Evolutionary conservation across 805 yeast species (phyloP).

Genomic region (Pichia deserticola): DNA sequence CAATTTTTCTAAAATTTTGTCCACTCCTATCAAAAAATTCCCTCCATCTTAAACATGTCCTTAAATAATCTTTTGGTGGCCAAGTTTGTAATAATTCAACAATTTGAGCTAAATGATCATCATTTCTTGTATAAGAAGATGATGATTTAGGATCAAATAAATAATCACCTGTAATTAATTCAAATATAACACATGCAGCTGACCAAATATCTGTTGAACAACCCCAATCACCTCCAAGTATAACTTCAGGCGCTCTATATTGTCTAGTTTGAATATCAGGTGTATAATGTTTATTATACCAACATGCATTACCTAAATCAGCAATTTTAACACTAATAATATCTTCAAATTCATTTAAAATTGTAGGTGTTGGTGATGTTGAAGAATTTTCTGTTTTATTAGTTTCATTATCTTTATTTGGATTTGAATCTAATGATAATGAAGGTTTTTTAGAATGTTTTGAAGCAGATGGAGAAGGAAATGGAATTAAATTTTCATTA

Average conservation of each 20-base stretch:
- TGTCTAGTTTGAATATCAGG: slow-evolving; percentile 65
- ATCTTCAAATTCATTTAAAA: slow-evolving; percentile 24
- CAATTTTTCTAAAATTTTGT: slow-evolving; percentile 34
- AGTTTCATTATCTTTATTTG: neutral
- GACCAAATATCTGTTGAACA: slow-evolving; percentile 59
- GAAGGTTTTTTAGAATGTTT: slow-evolving; percentile 1
- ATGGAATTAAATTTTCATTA: neutral
- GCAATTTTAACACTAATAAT: slow-evolving; percentile 49
- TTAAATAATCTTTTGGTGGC: slow-evolving; percentile 33
- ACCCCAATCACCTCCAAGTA: slow-evolving; percentile 55
- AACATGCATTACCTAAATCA: slow-evolving; percentile 66
- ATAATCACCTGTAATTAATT: slow-evolving; percentile 54
- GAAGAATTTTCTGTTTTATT: neutral
- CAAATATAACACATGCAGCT: slow-evolving; percentile 50
- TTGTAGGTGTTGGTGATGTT: slow-evolving; percentile 3
- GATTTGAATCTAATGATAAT: neutral
- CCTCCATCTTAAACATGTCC: slow-evolving; percentile 32
- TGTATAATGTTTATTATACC: slow-evolving; percentile 55
- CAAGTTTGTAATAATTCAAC: slow-evolving; percentile 40
- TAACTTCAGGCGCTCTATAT: slow-evolving; percentile 58
- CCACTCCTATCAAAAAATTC: slow-evolving; percentile 34
- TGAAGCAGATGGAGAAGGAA: slow-evolving; percentile 1
- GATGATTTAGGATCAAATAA: slow-evolving; percentile 55
- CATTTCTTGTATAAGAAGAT: slow-evolving; percentile 41
- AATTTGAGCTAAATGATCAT: slow-evolving; percentile 57